phyloP scores from a whole-genome alignment of 176 grass and related monocot genomes.

The Ensete glaucum region DNA sequence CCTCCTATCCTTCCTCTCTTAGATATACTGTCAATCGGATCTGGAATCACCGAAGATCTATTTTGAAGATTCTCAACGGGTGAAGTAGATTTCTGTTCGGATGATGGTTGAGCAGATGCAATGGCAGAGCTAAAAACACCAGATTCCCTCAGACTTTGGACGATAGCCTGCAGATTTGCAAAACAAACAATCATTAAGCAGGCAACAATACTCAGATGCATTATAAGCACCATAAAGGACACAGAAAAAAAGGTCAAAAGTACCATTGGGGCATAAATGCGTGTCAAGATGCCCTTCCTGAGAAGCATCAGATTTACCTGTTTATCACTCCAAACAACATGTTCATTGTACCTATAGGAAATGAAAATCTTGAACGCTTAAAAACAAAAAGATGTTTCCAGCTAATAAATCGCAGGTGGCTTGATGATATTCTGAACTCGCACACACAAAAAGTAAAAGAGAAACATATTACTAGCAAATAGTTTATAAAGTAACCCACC shows the following conservation, averaged over 20 bases:
- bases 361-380: neutral
- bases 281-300: slow-evolving; percentile 67
- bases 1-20: neutral
- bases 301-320: slow-evolving; percentile 78
- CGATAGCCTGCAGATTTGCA: slow-evolving; percentile 44
- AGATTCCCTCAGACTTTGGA: slow-evolving; percentile 73
- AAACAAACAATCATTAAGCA: neutral
- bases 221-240: slow-evolving; percentile 10
- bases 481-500: no score
- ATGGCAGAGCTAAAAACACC: slow-evolving; percentile 78
- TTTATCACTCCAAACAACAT: slow-evolving; percentile 71
- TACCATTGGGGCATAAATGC: slow-evolving; percentile 89
- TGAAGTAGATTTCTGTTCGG: slow-evolving; percentile 22
- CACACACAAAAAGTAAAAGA: no score
- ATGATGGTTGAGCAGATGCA: slow-evolving; percentile 37
- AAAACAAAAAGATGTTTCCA: neutral
- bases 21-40: slow-evolving; percentile 1
- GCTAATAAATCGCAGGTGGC: neutral
- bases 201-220: no score
- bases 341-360: slow-evolving; percentile 70
- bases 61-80: slow-evolving; percentile 21
- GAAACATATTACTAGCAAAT: no score
- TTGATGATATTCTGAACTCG: neutral
- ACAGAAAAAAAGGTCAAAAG: slow-evolving; percentile 1
- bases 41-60: slow-evolving; percentile 1